Percentiles rank a stretch among this genome's conserved stretches.
phyloP scores from a whole-genome alignment of 1,284 basidiomycete species.

The Heterobasidion annosum region DNA sequence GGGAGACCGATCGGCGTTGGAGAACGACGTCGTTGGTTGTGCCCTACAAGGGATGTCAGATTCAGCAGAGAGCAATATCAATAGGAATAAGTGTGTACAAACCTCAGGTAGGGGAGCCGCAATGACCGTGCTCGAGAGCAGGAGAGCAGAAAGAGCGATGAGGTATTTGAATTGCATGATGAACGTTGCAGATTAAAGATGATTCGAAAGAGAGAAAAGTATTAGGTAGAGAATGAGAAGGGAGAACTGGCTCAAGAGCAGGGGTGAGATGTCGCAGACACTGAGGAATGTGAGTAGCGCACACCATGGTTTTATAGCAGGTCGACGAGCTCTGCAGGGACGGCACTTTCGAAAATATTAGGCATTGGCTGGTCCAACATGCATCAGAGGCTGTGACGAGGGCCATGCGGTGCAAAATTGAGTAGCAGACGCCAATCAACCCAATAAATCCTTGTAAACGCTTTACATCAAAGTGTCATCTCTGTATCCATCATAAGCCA shows the following conservation, averaged over 20 bases:
- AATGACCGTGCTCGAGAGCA: background rate
- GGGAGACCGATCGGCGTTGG: background rate
- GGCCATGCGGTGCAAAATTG: no score
- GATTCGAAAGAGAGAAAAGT: background rate
- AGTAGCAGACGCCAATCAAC: no score
- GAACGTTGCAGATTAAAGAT: background rate
- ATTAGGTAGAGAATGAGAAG: background rate
- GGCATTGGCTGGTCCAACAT: no score
- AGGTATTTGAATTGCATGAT: background rate
- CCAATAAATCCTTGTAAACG: no score
- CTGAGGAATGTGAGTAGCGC: background rate
- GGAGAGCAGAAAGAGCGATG: background rate
- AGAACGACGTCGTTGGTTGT: background rate
- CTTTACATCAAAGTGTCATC: no score
- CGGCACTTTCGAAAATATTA: no score
- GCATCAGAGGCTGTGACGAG: no score
- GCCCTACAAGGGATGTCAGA: no score
- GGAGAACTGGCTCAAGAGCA: background rate
- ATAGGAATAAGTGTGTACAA: background rate
- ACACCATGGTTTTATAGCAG: background rate
- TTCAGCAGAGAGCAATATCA: no score
- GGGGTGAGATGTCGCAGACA: background rate
- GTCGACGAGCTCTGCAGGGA: no score
- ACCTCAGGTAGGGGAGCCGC: background rate
- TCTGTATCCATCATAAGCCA: no score